Evolutionary conservation across 495 filamentous ascomycete genomes (phyloP), one percentile per base, ranked within the genome.

Genomic region (Geoglossum glabrum): DNA sequence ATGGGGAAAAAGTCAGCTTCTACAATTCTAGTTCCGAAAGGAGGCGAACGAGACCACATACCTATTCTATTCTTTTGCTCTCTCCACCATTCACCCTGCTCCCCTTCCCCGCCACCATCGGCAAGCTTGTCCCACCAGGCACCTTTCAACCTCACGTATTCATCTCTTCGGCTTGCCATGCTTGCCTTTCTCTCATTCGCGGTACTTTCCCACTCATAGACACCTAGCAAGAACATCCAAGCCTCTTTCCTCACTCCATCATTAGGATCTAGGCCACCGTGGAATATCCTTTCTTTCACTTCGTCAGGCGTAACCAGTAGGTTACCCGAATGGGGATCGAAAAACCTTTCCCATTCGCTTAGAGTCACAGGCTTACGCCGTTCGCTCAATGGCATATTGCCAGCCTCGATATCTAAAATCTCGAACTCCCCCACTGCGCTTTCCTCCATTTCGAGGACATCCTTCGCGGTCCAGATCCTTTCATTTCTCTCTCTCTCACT

Each of bases 101-200:
- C 84, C 1, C 77, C 72, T 19, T 84, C 81, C 6, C 83, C 82
- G 38, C 81, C 82, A 8, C 84, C 79, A 59, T 95, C 87, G 6
- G 92, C 79, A 69, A 97, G 83, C 45, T 84, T 79, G 64, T 97
- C 89, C 92, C 92, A 98, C 92, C 92, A 98, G 17, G 83, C 79
- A 0, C 85, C 89, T 68, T 98, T 98, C 25, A 98, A 72, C 54
- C 89, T 83, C 55, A 97, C 84, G 62, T 96, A 97, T 63, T 92
- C 87, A 61, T 98, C 93, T 6, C 93, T 75, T 40, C 90, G 80
- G 15, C 86, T 94, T 33, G 89, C 87, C 63, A 87, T 76, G 34
- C 86, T 73, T 0, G 83, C 87, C 61, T 80, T 82, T 10, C 92
- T 75, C 61, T 97, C 92, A 38, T 93, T 85, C 17, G 68, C 72